These are phyloP conservation scores for Fomitopsis schrenkii DNA, from an alignment of 1,284 basidiomycete genomes.

Conservation along the genomic window DNA sequence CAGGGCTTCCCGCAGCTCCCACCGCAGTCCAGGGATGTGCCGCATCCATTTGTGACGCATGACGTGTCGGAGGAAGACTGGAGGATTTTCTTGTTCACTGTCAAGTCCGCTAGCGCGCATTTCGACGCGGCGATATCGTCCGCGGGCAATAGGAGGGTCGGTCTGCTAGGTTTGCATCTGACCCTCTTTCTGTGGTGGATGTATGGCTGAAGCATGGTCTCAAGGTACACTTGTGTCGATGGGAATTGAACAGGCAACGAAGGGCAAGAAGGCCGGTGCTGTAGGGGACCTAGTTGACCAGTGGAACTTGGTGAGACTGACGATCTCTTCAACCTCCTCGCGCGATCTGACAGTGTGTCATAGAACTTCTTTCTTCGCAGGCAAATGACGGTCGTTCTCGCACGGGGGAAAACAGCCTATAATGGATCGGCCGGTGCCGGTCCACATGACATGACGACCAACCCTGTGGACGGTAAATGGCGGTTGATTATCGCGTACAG, in stretches of 20 bases:
- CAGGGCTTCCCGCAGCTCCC: slow-evolving; percentile 5
- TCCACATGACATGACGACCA: neutral
- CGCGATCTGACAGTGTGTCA: neutral
- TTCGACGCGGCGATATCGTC: neutral
- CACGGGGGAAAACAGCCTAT: neutral
- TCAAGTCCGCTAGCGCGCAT: neutral
- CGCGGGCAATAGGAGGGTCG: neutral
- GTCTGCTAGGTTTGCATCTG: neutral
- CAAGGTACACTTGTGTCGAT: neutral
- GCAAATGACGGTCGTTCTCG: neutral
- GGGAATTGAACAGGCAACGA: neutral
- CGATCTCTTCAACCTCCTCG: neutral
- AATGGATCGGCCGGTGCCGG: neutral
- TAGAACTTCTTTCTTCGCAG: neutral
- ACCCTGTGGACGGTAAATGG: neutral
- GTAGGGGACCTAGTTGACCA: neutral
- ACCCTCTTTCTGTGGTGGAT: neutral
- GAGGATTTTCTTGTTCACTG: slow-evolving; percentile 16
- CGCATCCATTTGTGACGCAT: slow-evolving; percentile 35
- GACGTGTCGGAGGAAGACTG: slow-evolving; percentile 36
- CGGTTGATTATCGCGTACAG: neutral
- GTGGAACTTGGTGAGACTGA: neutral
- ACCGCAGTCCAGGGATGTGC: slow-evolving; percentile 9
- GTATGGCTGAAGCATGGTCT: neutral
- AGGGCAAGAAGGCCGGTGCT: neutral